Evolutionary conservation across 345 rosid species (phyloP).

Genomic region (Salix koriyanagi): DNA sequence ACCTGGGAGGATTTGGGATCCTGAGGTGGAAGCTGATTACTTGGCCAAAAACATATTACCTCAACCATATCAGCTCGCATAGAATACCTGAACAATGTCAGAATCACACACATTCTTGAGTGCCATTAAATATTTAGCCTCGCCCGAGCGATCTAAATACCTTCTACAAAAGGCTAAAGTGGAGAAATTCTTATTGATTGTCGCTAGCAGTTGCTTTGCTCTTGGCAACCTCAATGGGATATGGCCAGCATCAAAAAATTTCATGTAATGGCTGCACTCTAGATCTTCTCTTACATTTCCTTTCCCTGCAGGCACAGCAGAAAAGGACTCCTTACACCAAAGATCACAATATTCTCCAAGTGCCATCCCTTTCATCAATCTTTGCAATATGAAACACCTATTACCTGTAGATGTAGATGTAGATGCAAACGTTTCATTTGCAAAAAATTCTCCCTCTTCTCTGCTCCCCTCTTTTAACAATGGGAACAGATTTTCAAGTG

Average conservation of each 20-base stretch:
- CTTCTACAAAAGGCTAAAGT: conserved; percentile 91
- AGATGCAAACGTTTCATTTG: conserved; percentile 90
- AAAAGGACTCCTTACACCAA: conserved; percentile 1
- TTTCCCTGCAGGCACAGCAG: conserved; percentile 49
- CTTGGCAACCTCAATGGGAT: conserved; percentile 77
- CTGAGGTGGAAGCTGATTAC: background rate
- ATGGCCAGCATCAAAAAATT: conserved; percentile 71
- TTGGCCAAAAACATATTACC: background rate
- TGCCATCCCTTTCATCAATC: conserved; percentile 2
- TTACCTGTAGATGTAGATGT: conserved; percentile 94
- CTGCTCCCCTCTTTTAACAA: conserved; percentile 95
- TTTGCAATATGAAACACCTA: background rate
- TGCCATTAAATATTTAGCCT: conserved; percentile 90
- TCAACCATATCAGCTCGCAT: no score
- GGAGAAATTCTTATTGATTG: conserved; percentile 89
- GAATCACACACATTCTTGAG: conserved; percentile 84
- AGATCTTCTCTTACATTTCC: conserved; percentile 89
- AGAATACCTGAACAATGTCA: conserved; percentile 78
- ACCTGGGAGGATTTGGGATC: background rate
- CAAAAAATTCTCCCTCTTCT: conserved; percentile 97
- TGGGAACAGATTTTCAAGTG: conserved; percentile 95
- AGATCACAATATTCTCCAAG: background rate
- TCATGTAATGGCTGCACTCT: no score
- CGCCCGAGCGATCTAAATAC: conserved; percentile 86
- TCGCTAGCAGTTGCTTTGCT: conserved; percentile 91